Percentiles rank a stretch among this genome's conserved stretches.
phyloP scores from a whole-genome alignment of 345 rosid genomes.

The Arabidopsis suecica region DNA sequence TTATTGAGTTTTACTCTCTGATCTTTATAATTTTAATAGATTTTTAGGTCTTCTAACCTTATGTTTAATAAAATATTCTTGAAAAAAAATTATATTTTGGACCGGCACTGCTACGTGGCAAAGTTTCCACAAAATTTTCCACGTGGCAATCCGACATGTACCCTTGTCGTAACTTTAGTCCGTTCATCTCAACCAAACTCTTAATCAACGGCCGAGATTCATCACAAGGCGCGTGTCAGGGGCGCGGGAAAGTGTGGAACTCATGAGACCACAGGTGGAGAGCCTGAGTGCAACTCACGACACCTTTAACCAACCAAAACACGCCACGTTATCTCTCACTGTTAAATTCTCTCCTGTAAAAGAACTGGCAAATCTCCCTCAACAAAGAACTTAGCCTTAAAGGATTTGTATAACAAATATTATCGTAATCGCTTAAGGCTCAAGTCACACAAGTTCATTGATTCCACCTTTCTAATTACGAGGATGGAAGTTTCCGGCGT shows the following conservation, averaged over 20 bases:
- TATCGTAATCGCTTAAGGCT: conserved; percentile 29
- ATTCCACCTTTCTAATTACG: background rate
- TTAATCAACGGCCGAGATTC: conserved; percentile 13
- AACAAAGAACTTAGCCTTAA: conserved; percentile 27
- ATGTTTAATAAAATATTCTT: too few species aligned
- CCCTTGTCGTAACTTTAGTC: background rate
- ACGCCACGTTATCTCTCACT: conserved; percentile 29
- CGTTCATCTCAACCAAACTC: background rate
- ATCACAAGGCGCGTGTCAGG: conserved; percentile 30
- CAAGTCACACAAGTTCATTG: conserved; percentile 5
- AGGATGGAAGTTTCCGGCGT: conserved; percentile 45
- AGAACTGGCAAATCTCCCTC: conserved; percentile 13
- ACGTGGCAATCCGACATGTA: conserved; percentile 41
- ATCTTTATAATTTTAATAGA: too few species aligned
- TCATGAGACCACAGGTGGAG: conserved; percentile 40
- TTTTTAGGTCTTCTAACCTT: too few species aligned
- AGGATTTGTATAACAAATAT: background rate
- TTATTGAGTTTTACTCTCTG: too few species aligned
- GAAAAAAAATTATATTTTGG: too few species aligned
- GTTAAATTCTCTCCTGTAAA: conserved; percentile 30
- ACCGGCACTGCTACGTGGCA: conserved; percentile 8
- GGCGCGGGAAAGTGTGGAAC: conserved; percentile 46
- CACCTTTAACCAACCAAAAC: conserved; percentile 34
- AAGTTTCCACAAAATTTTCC: background rate
- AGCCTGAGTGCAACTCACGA: conserved; percentile 43